These are phyloP conservation scores for Pyricularia grisea DNA, from an alignment of 2,329 filamentous ascomycete species.

Conservation along the genomic window DNA sequence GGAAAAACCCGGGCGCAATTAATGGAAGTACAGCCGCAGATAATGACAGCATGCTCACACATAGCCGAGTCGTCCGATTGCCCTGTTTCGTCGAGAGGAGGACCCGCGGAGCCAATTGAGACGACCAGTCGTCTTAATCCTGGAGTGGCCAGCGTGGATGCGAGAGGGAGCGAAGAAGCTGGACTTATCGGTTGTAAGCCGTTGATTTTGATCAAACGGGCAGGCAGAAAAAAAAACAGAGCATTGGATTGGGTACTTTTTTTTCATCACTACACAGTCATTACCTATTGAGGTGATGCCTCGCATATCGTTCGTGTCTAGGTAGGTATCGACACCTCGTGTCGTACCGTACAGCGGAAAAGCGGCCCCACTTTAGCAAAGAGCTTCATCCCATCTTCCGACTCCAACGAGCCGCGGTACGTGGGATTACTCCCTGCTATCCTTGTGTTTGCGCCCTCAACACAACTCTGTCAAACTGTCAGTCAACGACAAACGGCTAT, in stretches of 20 bases:
- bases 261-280: background rate
- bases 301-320: background rate
- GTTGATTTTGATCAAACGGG: background rate
- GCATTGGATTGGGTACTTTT: background rate
- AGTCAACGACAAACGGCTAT: background rate
- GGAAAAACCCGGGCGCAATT: background rate
- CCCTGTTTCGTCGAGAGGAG: background rate
- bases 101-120: background rate
- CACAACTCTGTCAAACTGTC: background rate
- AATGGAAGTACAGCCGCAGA: background rate
- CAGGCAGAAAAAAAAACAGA: background rate
- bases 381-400: background rate
- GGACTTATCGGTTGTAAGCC: background rate
- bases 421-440: background rate
- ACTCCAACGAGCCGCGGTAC: background rate
- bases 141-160: background rate
- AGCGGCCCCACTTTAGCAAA: background rate
- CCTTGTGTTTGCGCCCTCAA: background rate
- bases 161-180: background rate
- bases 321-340: background rate
- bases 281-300: background rate
- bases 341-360: background rate
- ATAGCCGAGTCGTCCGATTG: background rate
- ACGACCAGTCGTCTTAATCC: background rate
- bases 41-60: background rate